phyloP scores from a whole-genome alignment of 2,329 filamentous ascomycete genomes.

The Lachnum nothofagi region DNA sequence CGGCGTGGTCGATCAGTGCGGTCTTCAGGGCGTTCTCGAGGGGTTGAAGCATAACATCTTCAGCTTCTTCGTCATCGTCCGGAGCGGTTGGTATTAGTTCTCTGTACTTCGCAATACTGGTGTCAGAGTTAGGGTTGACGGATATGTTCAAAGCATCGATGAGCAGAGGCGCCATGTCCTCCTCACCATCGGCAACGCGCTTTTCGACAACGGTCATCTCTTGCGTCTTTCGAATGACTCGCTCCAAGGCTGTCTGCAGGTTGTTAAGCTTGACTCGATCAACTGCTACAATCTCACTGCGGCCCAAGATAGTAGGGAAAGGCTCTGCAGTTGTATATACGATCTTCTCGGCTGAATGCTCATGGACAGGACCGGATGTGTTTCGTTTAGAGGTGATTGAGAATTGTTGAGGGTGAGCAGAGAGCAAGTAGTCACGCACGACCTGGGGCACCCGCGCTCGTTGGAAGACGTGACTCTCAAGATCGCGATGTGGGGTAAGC shows the following conservation, averaged over 20 bases:
- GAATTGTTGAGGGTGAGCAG: conserved; percentile 72
- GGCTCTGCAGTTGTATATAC: conserved; percentile 77
- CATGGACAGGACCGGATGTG: conserved; percentile 61
- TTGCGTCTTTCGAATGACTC: conserved; percentile 83
- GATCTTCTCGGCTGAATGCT: conserved; percentile 77
- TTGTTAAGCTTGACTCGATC: conserved; percentile 61
- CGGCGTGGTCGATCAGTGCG: conserved; percentile 81
- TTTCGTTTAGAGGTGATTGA: conserved; percentile 69
- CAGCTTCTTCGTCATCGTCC: conserved; percentile 38
- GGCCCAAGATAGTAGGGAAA: conserved; percentile 85
- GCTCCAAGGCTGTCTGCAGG: conserved; percentile 83
- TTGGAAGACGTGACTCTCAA: conserved; percentile 79
- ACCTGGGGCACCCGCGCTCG: conserved; percentile 76
- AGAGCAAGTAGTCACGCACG: conserved; percentile 80
- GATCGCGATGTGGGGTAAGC: conserved; percentile 75
- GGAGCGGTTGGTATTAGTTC: conserved; percentile 57
- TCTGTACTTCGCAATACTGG: conserved; percentile 73
- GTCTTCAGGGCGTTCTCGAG: conserved; percentile 78
- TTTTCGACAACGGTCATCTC: conserved; percentile 76
- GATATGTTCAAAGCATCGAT: conserved; percentile 73
- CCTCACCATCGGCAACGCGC: conserved; percentile 66
- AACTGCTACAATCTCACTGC: conserved; percentile 74
- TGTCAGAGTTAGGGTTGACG: conserved; percentile 68
- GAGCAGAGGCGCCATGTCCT: conserved; percentile 62
- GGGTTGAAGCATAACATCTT: conserved; percentile 47